phyloP scores from a whole-genome alignment of 2,329 filamentous ascomycete genomes.

The Calonectria hongkongensis region DNA sequence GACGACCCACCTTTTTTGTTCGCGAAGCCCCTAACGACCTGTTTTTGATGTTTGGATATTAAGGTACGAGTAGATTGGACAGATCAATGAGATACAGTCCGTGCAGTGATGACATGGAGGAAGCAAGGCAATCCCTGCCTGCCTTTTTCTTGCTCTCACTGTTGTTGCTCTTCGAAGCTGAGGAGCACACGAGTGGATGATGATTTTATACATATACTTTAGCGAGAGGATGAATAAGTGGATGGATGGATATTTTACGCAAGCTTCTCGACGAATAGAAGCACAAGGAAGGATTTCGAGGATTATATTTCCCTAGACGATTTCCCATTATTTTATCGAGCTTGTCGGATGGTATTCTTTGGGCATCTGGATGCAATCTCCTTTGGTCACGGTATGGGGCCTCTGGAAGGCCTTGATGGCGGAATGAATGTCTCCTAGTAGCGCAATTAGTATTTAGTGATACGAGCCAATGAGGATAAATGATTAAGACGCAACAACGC shows the following conservation, averaged over 20 bases:
- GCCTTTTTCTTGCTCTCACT: neutral
- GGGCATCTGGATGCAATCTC: conserved; percentile 8
- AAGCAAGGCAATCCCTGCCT: neutral
- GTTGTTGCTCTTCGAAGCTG: neutral
- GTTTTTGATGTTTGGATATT: conserved; percentile 4
- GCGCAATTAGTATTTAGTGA: conserved; percentile 20
- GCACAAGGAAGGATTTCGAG: neutral
- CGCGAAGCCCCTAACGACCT: conserved; percentile 20
- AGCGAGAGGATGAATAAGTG: neutral
- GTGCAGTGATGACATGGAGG: conserved; percentile 28
- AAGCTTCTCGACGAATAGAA: conserved; percentile 16
- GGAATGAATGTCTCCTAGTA: conserved; percentile 9
- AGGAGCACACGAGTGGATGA: neutral
- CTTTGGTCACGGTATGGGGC: conserved; percentile 13
- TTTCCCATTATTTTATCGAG: neutral
- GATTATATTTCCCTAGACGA: conserved; percentile 18
- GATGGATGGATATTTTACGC: conserved; percentile 5
- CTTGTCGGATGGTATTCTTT: neutral
- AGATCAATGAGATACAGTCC: conserved; percentile 20
- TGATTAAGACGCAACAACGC: conserved; percentile 5
- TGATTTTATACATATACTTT: neutral
- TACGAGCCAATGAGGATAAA: conserved; percentile 22
- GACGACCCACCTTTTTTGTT: conserved; percentile 8
- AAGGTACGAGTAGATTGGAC: conserved; percentile 10
- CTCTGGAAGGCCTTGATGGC: conserved; percentile 18